Base-by-base conservation (phyloP, 352 stramenopile species). In the Peronosclerospora sorghi region DNA sequence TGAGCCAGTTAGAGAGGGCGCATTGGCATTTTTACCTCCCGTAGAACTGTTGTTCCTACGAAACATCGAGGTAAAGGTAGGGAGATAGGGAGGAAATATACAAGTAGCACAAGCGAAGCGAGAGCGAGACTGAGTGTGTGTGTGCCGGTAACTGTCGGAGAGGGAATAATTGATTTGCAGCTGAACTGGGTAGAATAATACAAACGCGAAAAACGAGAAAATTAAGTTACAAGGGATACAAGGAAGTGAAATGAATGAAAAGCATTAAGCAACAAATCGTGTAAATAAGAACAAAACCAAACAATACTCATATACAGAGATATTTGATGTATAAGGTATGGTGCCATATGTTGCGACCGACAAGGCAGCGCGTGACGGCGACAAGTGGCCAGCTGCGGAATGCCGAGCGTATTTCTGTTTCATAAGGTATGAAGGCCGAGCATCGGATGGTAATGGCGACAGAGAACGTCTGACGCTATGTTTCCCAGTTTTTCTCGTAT, bases 11-110 rank as follows among this genome's bases (percentile, higher is more conserved):
- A 44, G 44, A 14, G 38, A 43, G 18, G 38, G 39, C 23, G 14
- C 12, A 49, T 38, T 28, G 19, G 18, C 34, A 32, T 41, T 58
- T 35, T 62, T 66, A 41, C 39, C 44, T 24, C 52, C 39, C 10
- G 36, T 53, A 18, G 54, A 49, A 27, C 51, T 64, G 45, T 66
- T 66, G 45, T 59, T 54, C 48, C 48, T 66, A 23, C 53, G 53
- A 59, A 66, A 66, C 57, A 66, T 66, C 19, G 37, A 45, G 15
- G 46, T 39, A 35, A 20, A 48, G 41, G 7, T 18, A 34, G 13
- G 27, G n/a, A 15, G 12, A 10, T 9, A 19, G 6, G 10, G 18
- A 27, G 19, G 17, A 40, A 28, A 17, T 9, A 23, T 27, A 45
- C 47, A 39, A 3, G 35, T 53, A 61, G 41, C 40, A n/a, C 39